These are phyloP conservation scores for Didymella lethalis DNA, from an alignment of 2,329 filamentous ascomycete genomes.

Conservation along the genomic window DNA sequence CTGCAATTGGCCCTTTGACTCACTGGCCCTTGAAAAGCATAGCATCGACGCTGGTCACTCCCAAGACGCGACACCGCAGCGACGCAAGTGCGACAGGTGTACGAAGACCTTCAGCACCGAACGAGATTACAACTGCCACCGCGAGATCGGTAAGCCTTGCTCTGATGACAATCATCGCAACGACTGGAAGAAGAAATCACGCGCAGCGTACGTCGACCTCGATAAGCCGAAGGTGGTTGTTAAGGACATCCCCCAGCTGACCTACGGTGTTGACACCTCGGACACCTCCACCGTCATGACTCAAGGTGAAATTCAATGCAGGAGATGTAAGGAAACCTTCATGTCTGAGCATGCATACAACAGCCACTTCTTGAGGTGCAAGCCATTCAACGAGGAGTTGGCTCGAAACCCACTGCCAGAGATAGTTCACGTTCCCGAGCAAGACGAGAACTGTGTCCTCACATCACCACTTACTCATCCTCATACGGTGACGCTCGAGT, in stretches of 20 bases:
- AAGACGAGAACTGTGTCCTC: neutral
- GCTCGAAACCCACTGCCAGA: neutral
- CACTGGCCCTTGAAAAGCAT: slow-evolving; percentile 34
- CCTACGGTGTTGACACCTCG: slow-evolving; percentile 18
- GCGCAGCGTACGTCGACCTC: slow-evolving; percentile 18
- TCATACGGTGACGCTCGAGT: neutral
- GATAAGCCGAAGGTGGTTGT: slow-evolving; percentile 21
- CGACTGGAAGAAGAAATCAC: slow-evolving; percentile 11
- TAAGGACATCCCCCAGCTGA: neutral
- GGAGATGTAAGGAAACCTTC: slow-evolving; percentile 34
- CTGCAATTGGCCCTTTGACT: slow-evolving; percentile 17
- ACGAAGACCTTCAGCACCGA: slow-evolving; percentile 18
- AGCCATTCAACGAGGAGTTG: neutral
- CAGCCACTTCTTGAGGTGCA: slow-evolving; percentile 38
- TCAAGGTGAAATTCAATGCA: slow-evolving; percentile 22
- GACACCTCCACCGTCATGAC: slow-evolving; percentile 19
- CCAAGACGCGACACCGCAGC: neutral
- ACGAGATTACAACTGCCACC: slow-evolving; percentile 22
- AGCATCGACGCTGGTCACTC: slow-evolving; percentile 23
- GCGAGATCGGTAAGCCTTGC: slow-evolving; percentile 24
- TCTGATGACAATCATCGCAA: slow-evolving; percentile 22
- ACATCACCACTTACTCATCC: neutral
- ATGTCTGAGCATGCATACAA: slow-evolving; percentile 23
- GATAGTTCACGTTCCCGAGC: neutral
- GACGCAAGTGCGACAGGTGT: slow-evolving; percentile 25